phyloP scores from a whole-genome alignment of 2,329 filamentous ascomycete species.

The Diaporthe sp. region DNA sequence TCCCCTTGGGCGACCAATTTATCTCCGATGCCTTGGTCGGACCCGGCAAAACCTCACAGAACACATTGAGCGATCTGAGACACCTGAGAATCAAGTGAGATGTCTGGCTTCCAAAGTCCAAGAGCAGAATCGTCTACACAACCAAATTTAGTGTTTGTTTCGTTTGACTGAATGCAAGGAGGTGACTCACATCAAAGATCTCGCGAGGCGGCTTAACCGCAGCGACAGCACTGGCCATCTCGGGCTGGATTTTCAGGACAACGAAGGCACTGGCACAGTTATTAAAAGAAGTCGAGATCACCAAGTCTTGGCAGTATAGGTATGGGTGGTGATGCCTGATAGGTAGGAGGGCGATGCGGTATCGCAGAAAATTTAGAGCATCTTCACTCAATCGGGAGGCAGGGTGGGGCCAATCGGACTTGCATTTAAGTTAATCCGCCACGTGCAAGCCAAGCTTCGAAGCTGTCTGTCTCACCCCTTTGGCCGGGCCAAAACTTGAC shows the following conservation, averaged over 20 bases:
- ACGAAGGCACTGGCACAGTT: neutral
- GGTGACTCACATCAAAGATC: slow-evolving; percentile 21
- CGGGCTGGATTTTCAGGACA: neutral
- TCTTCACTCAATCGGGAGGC: slow-evolving; percentile 2
- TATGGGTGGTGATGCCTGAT: slow-evolving; percentile 4
- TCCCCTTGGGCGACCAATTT: slow-evolving; percentile 83
- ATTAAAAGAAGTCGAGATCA: neutral
- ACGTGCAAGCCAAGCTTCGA: slow-evolving; percentile 8
- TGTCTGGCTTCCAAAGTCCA: slow-evolving; percentile 81
- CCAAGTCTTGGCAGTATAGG: neutral
- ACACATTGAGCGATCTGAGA: slow-evolving; percentile 83
- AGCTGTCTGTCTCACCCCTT: neutral
- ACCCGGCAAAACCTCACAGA: slow-evolving; percentile 90
- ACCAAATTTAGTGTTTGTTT: slow-evolving; percentile 43
- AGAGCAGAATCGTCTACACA: slow-evolving; percentile 74
- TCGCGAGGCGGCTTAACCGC: slow-evolving; percentile 7
- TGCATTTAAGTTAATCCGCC: slow-evolving; percentile 31
- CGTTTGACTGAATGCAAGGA: neutral
- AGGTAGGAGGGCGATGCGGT: neutral
- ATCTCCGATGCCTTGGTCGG: slow-evolving; percentile 85
- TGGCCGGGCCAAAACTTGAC: neutral
- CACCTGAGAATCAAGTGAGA: slow-evolving; percentile 82
- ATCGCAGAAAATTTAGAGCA: slow-evolving; percentile 22
- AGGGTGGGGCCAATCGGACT: slow-evolving; percentile 19
- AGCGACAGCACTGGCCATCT: neutral